A percentile compares a stretch with the other conserved stretches of the same genome.
Conservation (phyloP, 768 basidiomycete genomes). For the Cantharellus anzutake region DNA sequence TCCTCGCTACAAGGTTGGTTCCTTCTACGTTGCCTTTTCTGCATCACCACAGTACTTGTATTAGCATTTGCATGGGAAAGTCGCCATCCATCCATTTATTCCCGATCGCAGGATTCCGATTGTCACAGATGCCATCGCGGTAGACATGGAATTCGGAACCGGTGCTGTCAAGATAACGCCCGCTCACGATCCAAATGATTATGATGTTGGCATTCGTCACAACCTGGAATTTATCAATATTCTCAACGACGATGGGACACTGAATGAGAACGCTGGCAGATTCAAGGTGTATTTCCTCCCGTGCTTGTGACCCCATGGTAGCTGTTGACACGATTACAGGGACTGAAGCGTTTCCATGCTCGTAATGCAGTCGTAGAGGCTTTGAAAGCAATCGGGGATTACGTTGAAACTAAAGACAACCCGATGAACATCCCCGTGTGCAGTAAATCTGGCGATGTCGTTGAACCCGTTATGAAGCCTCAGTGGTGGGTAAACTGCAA, state of each 20-base stretch:
- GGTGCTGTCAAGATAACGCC: slow-evolving; percentile 99
- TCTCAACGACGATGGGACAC: slow-evolving; percentile 89
- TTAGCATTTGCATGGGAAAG: slow-evolving; percentile 87
- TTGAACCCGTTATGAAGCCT: slow-evolving; percentile 87
- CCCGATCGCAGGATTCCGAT: slow-evolving; percentile 61
- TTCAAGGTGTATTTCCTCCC: slow-evolving; percentile 33
- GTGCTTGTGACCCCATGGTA: background rate
- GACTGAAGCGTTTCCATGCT: slow-evolving; percentile 97
- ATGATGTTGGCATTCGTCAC: slow-evolving; percentile 79
- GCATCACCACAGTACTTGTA: no score
- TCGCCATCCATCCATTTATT: slow-evolving; percentile 75
- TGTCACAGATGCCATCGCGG: slow-evolving; percentile 58
- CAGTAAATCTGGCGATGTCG: slow-evolving; percentile 92
- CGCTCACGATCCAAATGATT: slow-evolving; percentile 94
- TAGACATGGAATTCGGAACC: slow-evolving; percentile 93
- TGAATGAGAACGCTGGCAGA: slow-evolving; percentile 74
- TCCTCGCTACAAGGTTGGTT: slow-evolving; percentile 53
- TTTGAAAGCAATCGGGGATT: slow-evolving; percentile 69
- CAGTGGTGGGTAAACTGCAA: slow-evolving; percentile 99
- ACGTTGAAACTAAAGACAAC: slow-evolving; percentile 84
- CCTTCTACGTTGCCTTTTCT: background rate
- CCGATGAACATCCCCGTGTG: slow-evolving; percentile 95
- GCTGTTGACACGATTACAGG: slow-evolving; percentile 23
- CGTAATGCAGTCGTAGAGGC: slow-evolving; percentile 65
- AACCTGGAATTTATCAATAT: slow-evolving; percentile 85